Evolutionary conservation across 345 rosid species (phyloP).

Genomic region (Abelmoschus esculentus): DNA sequence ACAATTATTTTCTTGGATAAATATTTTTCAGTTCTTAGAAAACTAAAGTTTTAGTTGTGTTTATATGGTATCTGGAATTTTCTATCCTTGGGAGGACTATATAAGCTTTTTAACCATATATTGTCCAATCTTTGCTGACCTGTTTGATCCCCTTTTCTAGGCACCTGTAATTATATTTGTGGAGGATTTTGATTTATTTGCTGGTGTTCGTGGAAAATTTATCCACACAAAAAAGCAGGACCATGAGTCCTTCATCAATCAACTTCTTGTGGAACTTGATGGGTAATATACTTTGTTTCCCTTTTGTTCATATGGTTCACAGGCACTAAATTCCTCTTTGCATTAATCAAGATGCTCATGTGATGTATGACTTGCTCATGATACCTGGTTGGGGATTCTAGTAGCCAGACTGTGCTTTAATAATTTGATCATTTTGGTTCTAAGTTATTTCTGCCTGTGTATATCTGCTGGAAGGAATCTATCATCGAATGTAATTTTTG

Average conservation of each 20-base stretch:
- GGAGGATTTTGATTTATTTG: conserved; percentile 96
- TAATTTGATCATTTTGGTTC: background rate
- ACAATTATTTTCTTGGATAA: background rate
- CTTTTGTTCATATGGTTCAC: conserved; percentile 7
- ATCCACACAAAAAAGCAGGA: conserved; percentile 88
- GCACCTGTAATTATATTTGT: conserved; percentile 95
- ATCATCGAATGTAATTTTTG: background rate
- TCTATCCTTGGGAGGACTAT: background rate
- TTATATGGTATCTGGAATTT: background rate
- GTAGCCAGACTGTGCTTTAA: background rate
- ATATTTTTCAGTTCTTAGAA: background rate
- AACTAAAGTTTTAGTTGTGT: background rate
- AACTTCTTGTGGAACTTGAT: conserved; percentile 96
- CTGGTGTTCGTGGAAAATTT: conserved; percentile 92
- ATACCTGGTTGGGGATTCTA: background rate
- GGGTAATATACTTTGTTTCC: conserved; percentile 47
- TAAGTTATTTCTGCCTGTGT: background rate
- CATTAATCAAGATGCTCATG: conserved; percentile 4
- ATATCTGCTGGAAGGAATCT: background rate
- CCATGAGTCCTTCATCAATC: conserved; percentile 94
- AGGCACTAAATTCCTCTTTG: background rate
- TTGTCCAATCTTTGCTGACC: conserved; percentile 10
- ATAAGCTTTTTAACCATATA: background rate
- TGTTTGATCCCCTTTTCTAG: conserved; percentile 31
- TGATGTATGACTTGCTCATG: background rate